phyloP scores from a whole-genome alignment of 768 basidiomycete species.

The Tephrocybe sp. region DNA sequence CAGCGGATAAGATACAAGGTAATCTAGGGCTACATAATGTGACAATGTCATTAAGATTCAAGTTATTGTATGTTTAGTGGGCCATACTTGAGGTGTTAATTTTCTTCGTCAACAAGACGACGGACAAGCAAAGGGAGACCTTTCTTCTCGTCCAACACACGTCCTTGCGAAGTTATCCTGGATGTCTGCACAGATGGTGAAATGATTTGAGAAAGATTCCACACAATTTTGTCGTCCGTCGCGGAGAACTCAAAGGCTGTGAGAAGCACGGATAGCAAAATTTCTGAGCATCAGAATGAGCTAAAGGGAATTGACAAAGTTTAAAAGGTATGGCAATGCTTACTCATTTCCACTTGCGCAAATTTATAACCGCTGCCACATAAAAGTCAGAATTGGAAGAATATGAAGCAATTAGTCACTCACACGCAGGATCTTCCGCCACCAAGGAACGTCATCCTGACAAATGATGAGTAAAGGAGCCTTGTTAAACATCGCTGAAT shows the following conservation, averaged over 20 bases:
- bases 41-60: neutral
- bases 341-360: constrained; percentile 58
- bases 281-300: constrained; percentile 27
- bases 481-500: neutral
- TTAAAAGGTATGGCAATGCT: constrained; percentile 14
- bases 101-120: constrained; percentile 9
- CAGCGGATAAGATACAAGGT: too few relatives aligned
- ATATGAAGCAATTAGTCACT: constrained; percentile 17
- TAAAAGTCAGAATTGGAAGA: neutral
- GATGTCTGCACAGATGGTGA: constrained; percentile 37
- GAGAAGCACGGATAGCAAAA: constrained; percentile 38
- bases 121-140: constrained; percentile 35
- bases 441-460: constrained; percentile 57
- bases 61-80: neutral
- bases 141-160: constrained; percentile 29
- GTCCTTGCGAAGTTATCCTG: constrained; percentile 9
- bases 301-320: neutral
- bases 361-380: constrained; percentile 48
- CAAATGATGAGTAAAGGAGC: neutral
- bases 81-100: neutral
- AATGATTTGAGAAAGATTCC: constrained; percentile 50
- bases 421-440: constrained; percentile 56
- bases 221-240: constrained; percentile 38
- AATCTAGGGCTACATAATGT: neutral
- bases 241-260: constrained; percentile 33